Percentiles rank a stretch among this genome's conserved stretches.
These are phyloP conservation scores for Emmonsiellopsis sp. DNA, from an alignment of 2,329 filamentous ascomycete species.

Conservation along the genomic window DNA sequence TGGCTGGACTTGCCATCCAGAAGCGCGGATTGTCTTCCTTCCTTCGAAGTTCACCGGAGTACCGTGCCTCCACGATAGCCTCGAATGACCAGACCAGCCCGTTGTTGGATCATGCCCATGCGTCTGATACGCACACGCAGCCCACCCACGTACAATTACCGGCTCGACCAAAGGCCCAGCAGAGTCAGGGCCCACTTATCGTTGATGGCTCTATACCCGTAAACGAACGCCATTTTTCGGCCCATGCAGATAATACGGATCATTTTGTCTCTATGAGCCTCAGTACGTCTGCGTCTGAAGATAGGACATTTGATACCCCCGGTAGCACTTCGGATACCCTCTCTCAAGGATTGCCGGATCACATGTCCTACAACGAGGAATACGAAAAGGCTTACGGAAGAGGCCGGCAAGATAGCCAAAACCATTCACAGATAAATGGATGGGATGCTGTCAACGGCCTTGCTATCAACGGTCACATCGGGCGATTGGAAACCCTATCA, in stretches of 20 bases:
- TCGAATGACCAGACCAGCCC: conserved; percentile 6
- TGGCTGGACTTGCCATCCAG: conserved; percentile 31
- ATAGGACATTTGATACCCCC: conserved; percentile 27
- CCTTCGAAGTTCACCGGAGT: conserved; percentile 25
- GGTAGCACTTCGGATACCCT: conserved; percentile 30
- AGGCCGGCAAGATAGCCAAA: conserved; percentile 19
- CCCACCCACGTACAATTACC: conserved; percentile 5
- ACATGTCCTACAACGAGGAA: conserved; percentile 27
- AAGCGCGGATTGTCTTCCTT: conserved; percentile 29
- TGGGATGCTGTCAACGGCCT: conserved; percentile 10
- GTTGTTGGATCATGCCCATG: conserved; percentile 11
- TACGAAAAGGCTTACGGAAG: conserved; percentile 19
- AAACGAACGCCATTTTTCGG: conserved; percentile 27
- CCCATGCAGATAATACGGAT: conserved; percentile 26
- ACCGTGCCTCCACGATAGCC: conserved; percentile 14
- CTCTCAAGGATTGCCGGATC: conserved; percentile 31
- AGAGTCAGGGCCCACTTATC: conserved; percentile 35
- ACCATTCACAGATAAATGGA: conserved; percentile 10
- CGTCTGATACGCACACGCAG: conserved; percentile 15
- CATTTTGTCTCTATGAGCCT: conserved; percentile 28
- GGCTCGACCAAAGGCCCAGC: conserved; percentile 9
- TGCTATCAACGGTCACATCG: conserved; percentile 19
- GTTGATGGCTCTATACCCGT: conserved; percentile 38
- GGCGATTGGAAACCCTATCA: conserved; percentile 26
- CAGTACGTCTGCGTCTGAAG: conserved; percentile 34